A percentile compares a stretch with the other conserved stretches of the same genome.
These are phyloP conservation scores for Coniochaeta hoffmannii DNA, from an alignment of 2,329 filamentous ascomycete genomes.

Conservation along the genomic window DNA sequence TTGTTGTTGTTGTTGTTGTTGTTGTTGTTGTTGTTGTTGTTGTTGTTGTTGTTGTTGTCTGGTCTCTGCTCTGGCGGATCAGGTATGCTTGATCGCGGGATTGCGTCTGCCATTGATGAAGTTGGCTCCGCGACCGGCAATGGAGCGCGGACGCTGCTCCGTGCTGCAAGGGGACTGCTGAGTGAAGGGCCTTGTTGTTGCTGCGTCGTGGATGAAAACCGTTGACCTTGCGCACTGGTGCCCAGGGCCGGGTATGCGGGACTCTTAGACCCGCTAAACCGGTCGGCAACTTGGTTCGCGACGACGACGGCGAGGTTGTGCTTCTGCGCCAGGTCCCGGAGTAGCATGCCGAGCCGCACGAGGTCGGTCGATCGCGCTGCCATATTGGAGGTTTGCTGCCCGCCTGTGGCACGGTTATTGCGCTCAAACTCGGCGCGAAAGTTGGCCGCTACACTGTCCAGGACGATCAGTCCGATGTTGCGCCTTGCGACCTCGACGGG, in stretches of 20 bases:
- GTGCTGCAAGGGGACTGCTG: conserved; percentile 40
- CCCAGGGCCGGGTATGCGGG: conserved; percentile 11
- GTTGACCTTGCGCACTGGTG: conserved; percentile 5
- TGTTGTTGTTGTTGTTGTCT: neutral
- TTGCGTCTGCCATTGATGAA: conserved; percentile 29
- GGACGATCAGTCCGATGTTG: conserved; percentile 70
- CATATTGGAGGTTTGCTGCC: conserved; percentile 44
- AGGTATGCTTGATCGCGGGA: conserved; percentile 26
- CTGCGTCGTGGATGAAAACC: conserved; percentile 7
- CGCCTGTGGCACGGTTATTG: conserved; percentile 30
- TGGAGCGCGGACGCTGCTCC: conserved; percentile 27
- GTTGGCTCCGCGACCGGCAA: conserved; percentile 25
- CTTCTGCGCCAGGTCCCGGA: conserved; percentile 67
- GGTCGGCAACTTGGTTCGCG: conserved; percentile 91
- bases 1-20: no score
- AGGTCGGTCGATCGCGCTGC: conserved; percentile 72
- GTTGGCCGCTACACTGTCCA: conserved; percentile 93
- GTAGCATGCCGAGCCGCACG: conserved; percentile 63
- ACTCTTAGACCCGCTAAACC: conserved; percentile 44
- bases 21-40: no score
- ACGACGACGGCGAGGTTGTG: conserved; percentile 80
- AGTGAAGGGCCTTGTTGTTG: neutral
- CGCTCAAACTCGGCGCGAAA: conserved; percentile 86
- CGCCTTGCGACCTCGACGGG: conserved; percentile 74
- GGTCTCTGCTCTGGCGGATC: conserved; percentile 8